Conservation (phyloP, 257 asterid genomes). For the Solanum virginianum region DNA sequence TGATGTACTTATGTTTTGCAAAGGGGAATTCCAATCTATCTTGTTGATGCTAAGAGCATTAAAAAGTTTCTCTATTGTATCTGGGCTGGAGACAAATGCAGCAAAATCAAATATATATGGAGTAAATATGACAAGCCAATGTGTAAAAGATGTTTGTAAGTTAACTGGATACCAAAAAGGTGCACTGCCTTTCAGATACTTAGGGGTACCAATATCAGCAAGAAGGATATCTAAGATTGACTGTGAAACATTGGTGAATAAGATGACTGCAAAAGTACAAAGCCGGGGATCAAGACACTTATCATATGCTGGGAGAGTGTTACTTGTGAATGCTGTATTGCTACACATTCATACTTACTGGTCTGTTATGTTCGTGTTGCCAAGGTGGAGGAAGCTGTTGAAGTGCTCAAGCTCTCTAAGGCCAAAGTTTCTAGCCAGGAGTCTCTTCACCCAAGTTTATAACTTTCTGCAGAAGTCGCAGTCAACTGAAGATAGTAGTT, state of each 20-base stretch:
- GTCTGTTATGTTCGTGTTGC: not conserved
- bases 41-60: not conserved
- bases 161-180: not conserved
- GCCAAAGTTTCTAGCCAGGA: conserved; percentile 43
- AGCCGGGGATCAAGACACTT: not conserved
- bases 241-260: not conserved
- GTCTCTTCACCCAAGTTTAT: conserved; percentile 28
- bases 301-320: not conserved
- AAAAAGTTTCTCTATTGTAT: not conserved
- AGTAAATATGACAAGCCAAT: not conserved
- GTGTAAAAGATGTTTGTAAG: not conserved
- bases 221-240: not conserved
- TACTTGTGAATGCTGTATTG: not conserved
- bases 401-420: conserved; percentile 60
- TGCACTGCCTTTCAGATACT: not conserved
- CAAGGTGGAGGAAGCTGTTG: conserved; percentile 35
- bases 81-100: not conserved
- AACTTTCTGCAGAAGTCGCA: conserved; percentile 49
- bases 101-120: not conserved
- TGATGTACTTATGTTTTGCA: not conserved
- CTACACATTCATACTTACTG: not conserved
- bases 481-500: conserved; percentile 25
- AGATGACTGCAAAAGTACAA: not conserved
- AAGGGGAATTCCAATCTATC: not conserved
- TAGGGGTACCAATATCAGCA: not conserved